Conservation (phyloP, 441 rosid species). For the Croton setiger region DNA sequence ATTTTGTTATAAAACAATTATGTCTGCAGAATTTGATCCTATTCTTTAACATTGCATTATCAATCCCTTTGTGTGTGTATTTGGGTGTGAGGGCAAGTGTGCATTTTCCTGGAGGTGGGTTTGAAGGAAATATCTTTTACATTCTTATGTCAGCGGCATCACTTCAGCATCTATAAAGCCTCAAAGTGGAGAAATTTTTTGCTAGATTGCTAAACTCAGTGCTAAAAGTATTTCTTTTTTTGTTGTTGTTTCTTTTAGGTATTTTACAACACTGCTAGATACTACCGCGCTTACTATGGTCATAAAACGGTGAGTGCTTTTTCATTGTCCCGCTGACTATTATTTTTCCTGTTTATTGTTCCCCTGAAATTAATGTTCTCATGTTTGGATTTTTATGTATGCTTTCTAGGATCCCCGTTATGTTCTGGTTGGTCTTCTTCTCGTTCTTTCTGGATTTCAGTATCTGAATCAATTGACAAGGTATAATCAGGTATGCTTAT, state of each 20-base stretch:
- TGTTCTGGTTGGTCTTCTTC: conserved; percentile 78
- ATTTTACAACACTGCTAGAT: conserved; percentile 86
- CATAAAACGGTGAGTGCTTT: conserved; percentile 77
- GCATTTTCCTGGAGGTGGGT: not conserved
- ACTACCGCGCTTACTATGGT: conserved; percentile 86
- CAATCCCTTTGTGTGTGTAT: not conserved
- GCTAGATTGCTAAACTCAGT: not conserved
- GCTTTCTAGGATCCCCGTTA: conserved; percentile 76
- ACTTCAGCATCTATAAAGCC: not conserved
- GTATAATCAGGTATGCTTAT: conserved; percentile 69
- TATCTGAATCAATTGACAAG: conserved; percentile 77
- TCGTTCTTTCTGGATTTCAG: conserved; percentile 80
- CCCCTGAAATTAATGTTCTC: not conserved
- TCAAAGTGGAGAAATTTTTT: not conserved
- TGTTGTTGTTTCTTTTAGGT: conserved; percentile 40
- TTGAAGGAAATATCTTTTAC: not conserved
- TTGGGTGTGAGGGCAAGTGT: not conserved
- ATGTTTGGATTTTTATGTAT: conserved; percentile 8
- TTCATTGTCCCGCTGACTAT: not conserved
- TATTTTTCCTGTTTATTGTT: conserved; percentile 14
- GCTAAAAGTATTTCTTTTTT: conserved; percentile 2
- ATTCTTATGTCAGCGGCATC: not conserved
- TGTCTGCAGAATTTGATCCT: too few species aligned
- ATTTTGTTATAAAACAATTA: not conserved
- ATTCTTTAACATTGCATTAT: not conserved